These are phyloP conservation scores for Marasmius sp. DNA, from an alignment of 1,284 basidiomycete species.

Conservation along the genomic window DNA sequence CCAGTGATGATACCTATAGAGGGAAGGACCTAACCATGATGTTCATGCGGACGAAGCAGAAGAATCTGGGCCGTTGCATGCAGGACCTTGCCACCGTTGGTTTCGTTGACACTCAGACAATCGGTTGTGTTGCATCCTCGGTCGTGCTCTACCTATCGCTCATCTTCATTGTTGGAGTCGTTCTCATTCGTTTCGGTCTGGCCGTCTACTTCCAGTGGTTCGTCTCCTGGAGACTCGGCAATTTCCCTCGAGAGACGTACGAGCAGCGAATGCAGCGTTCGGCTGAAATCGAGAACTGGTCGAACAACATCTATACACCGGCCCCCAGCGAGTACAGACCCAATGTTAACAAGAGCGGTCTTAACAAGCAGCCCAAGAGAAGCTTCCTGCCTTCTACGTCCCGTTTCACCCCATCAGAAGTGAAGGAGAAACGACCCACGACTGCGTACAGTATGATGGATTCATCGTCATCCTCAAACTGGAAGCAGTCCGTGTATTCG, in stretches of 20 bases:
- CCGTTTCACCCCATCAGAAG: conserved; percentile 84
- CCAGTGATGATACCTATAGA: conserved; percentile 76
- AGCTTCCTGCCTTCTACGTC: conserved; percentile 83
- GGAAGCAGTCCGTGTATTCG: conserved; percentile 68
- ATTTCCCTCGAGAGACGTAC: conserved; percentile 92
- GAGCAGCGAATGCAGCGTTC: conserved; percentile 92
- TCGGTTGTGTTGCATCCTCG: conserved; percentile 94
- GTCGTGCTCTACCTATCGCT: conserved; percentile 95
- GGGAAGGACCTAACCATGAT: conserved; percentile 86
- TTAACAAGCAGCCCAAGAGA: conserved; percentile 56
- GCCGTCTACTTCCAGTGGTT: conserved; percentile 98
- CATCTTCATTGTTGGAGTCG: conserved; percentile 97
- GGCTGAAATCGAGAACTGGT: conserved; percentile 94
- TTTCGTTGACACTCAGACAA: conserved; percentile 91
- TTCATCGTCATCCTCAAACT: conserved; percentile 45
- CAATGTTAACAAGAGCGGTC: conserved; percentile 75
- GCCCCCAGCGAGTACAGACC: conserved; percentile 92
- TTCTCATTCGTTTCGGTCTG: conserved; percentile 94
- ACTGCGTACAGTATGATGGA: conserved; percentile 79
- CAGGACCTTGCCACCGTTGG: conserved; percentile 87
- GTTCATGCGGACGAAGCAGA: conserved; percentile 67
- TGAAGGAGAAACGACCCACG: conserved; percentile 66
- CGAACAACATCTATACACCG: conserved; percentile 92
- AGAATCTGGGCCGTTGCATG: conserved; percentile 77
- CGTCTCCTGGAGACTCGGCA: conserved; percentile 90